Conservation (phyloP, 495 filamentous ascomycete genomes). For the Talaromyces trachyspermus region DNA sequence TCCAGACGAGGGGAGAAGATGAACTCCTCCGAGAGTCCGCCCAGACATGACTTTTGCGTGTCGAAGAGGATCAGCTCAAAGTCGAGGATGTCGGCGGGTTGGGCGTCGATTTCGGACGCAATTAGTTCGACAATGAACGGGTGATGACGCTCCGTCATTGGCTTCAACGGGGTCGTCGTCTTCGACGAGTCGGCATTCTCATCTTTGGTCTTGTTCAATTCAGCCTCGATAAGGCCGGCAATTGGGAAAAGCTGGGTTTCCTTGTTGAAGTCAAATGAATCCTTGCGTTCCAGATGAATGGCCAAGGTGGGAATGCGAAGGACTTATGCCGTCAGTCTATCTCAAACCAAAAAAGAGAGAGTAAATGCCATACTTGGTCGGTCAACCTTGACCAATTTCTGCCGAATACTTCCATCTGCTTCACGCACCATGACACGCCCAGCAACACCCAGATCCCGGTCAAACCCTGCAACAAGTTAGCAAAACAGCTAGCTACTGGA, state of each 20-base stretch:
- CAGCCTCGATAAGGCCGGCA: constrained; percentile 74
- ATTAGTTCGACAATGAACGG: constrained; percentile 77
- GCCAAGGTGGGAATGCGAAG: constrained; percentile 87
- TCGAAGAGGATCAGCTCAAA: constrained; percentile 96
- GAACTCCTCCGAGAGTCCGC: constrained; percentile 86
- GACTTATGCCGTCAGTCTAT: constrained; percentile 34
- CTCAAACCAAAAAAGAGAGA: neutral
- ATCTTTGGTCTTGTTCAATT: constrained; percentile 64
- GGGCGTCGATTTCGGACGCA: constrained; percentile 67
- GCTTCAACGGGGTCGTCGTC: constrained; percentile 65
- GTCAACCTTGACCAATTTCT: constrained; percentile 85
- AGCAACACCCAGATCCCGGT: constrained; percentile 86
- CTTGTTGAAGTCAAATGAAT: constrained; percentile 88
- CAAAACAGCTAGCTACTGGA: too few species aligned
- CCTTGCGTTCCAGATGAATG: constrained; percentile 82
- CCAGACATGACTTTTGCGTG: constrained; percentile 81
- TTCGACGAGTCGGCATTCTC: constrained; percentile 31
- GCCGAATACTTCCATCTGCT: constrained; percentile 63
- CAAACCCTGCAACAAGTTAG: constrained; percentile 61
- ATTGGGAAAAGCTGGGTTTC: constrained; percentile 94
- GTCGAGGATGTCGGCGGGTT: constrained; percentile 68
- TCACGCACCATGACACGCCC: constrained; percentile 78
- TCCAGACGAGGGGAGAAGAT: constrained; percentile 90
- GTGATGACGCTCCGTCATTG: constrained; percentile 79
- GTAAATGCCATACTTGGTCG: constrained; percentile 54